Conservation (phyloP, 768 basidiomycete species). For the Lanmaoa rubissima region DNA sequence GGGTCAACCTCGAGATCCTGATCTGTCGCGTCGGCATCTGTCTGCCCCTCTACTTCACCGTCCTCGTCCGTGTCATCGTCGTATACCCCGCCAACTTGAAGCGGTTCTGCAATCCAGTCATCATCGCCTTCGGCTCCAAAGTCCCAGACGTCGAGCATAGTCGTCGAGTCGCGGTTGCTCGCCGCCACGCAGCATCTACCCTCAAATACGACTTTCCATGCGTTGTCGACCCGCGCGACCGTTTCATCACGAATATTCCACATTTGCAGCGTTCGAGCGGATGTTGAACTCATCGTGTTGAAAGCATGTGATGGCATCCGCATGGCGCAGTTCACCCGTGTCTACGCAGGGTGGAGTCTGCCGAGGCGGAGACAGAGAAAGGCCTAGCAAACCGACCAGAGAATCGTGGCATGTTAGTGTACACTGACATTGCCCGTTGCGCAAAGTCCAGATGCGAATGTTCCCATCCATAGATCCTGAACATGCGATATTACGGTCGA, state of each 20-base stretch:
- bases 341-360: constrained; percentile 90
- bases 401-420: constrained; percentile 90
- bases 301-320: constrained; percentile 98
- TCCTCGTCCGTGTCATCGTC: constrained; percentile 59
- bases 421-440: constrained; percentile 76
- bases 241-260: constrained; percentile 92
- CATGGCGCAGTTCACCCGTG: constrained; percentile 75
- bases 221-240: constrained; percentile 85
- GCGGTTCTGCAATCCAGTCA: constrained; percentile 82
- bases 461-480: constrained; percentile 99
- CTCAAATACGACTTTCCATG: constrained; percentile 98
- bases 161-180: constrained; percentile 73
- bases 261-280: constrained; percentile 95
- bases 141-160: constrained; percentile 88
- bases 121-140: constrained; percentile 73
- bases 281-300: constrained; percentile 98
- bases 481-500: constrained; percentile 83
- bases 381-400: constrained; percentile 88
- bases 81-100: constrained; percentile 69
- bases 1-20: constrained; percentile 46
- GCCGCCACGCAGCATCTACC: constrained; percentile 95
- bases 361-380: constrained; percentile 96
- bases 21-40: constrained; percentile 71
- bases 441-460: constrained; percentile 91
- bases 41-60: constrained; percentile 49